Evolutionary conservation across 2,329 filamentous ascomycete species (phyloP), one percentile per base, ranked within the genome.

Genomic region (Aspergillus sp.): DNA sequence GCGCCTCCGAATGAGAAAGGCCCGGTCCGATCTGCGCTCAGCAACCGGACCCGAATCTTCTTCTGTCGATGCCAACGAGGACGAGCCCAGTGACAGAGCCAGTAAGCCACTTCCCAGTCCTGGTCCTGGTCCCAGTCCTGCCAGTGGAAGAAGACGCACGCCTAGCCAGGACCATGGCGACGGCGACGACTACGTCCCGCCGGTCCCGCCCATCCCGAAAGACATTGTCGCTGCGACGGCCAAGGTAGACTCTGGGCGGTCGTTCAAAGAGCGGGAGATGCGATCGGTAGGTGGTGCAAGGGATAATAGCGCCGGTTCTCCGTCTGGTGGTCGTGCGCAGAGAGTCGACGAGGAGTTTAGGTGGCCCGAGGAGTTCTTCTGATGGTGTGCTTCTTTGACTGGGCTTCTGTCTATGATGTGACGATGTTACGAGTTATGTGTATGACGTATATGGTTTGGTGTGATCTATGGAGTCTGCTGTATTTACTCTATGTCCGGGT

Each of bases 281-380:
- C 33, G 35, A 31, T 26, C 15, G 26, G 33, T 3, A 31, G 24
- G 15, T 33, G 24, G 12, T 15, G 26, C 27, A 29, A 12, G 28
- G 26, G 15, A 22, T 25, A 12, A 26, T 33, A 29, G 37, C 8
- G 29, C 41, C 29, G 30, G 26, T 3, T 29, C 30, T n/a, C 16
- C 27, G 24, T 28, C 29, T 13, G 25, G 39, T 17, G 29, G 30
- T 8, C 24, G 41, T 2, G 35, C 36, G 28, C 27, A 27, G 41
- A 40, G 10, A 30, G 30, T 10, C 8, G 40, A 15, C 14, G 15
- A 39, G 25, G 40, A 24, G 15, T 66, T 63, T 34, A 49, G 55
- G 14, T 67, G 63, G 64, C 61, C 61, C 4, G 60, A 62, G 6
- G 62, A 64, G 38, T 52, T 63, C 6, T 66, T 66, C 36, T 66